These are phyloP conservation scores for Lunasporangiospora selenospora DNA, from an alignment of 192 early-diverging fungal genomes.

Conservation along the genomic window DNA sequence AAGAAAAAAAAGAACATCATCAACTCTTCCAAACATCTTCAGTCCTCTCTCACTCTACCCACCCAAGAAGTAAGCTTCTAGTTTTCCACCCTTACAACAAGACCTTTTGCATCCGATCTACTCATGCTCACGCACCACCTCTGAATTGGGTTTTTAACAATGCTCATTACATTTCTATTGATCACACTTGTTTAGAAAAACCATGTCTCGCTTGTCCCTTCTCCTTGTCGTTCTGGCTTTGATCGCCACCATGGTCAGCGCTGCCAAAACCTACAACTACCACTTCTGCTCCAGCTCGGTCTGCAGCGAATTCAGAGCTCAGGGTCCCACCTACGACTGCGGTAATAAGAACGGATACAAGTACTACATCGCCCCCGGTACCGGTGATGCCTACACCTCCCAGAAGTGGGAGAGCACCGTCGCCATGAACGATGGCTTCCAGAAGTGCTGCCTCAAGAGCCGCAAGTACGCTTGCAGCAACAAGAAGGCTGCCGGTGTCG, in stretches of 20 bases:
- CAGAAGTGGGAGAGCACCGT: conserved; percentile 21
- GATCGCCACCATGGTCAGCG: conserved; percentile 12
- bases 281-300: conserved; percentile 19
- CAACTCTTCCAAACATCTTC: conserved; percentile 2
- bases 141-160: conserved; percentile 8
- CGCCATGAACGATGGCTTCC: conserved; percentile 16
- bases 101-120: conserved; percentile 2
- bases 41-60: too few species aligned
- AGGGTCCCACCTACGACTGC: conserved; percentile 14
- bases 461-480: conserved; percentile 24
- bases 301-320: conserved; percentile 6
- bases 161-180: conserved; percentile 7
- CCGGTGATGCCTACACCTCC: conserved; percentile 20
- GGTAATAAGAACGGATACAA: conserved; percentile 12
- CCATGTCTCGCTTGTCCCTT: conserved; percentile 10
- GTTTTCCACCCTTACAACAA: conserved; percentile 4
- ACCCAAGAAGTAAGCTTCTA: conserved; percentile 10
- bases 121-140: conserved; percentile 10
- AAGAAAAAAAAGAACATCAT: conserved; percentile 7
- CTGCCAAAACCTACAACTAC: conserved; percentile 17
- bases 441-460: conserved; percentile 14
- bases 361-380: conserved; percentile 15
- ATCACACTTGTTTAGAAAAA: conserved; percentile 11
- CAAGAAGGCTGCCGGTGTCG: conserved; percentile 10
- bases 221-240: conserved; percentile 8